These are phyloP conservation scores for Xerocomus potaroensis DNA, from an alignment of 768 basidiomycete species.

Conservation along the genomic window DNA sequence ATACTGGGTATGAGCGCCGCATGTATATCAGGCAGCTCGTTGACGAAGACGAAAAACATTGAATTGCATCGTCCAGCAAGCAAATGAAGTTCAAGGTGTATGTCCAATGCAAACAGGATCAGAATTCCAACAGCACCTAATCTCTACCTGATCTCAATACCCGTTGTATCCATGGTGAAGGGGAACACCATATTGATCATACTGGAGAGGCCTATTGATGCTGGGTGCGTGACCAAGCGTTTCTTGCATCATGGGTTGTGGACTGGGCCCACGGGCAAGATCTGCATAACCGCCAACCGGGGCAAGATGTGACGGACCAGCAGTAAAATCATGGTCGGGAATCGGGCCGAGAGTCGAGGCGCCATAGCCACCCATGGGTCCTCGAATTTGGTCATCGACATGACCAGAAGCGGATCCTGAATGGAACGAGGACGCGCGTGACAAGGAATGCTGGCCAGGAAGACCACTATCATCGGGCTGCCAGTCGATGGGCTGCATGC, in stretches of 20 bases:
- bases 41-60: conserved; percentile 2
- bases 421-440: conserved; percentile 68
- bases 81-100: conserved; percentile 7
- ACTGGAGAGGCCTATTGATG: conserved; percentile 44
- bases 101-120: conserved; percentile 4
- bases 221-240: conserved; percentile 34
- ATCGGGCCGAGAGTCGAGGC: conserved; percentile 38
- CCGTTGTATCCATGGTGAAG: conserved; percentile 46
- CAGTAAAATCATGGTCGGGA: conserved; percentile 76
- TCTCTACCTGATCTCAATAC: conserved; percentile 12
- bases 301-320: conserved; percentile 51
- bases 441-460: conserved; percentile 45
- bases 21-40: conserved; percentile 3
- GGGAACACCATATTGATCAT: conserved; percentile 54
- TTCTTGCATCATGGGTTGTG: conserved; percentile 53
- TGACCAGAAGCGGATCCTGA: conserved; percentile 40
- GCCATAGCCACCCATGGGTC: conserved; percentile 18
- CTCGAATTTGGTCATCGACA: conserved; percentile 33
- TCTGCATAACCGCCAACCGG: conserved; percentile 82
- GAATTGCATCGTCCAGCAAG: conserved; percentile 33
- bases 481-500: conserved; percentile 88
- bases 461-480: conserved; percentile 53
- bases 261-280: conserved; percentile 69
- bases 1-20: conserved; percentile 23
- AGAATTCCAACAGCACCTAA: no score